phyloP scores from a whole-genome alignment of 1,284 basidiomycete species.

The Crepidotus sp. region DNA sequence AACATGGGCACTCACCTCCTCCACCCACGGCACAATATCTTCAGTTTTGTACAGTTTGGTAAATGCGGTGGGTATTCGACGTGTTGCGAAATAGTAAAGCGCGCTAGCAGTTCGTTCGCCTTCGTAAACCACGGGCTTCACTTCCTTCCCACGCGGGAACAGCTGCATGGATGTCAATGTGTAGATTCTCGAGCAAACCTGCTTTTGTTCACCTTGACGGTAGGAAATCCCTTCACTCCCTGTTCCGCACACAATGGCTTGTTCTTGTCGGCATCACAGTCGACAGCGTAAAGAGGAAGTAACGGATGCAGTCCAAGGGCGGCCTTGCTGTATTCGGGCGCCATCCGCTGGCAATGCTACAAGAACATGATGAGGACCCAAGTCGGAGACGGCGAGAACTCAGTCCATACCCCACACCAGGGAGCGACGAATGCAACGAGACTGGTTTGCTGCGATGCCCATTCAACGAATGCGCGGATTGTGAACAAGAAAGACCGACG shows the following conservation, averaged over 20 bases:
- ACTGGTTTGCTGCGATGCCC: slow-evolving; percentile 47
- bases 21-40: slow-evolving; percentile 54
- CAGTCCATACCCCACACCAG: slow-evolving; percentile 73
- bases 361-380: slow-evolving; percentile 2
- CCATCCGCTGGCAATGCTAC: slow-evolving; percentile 86
- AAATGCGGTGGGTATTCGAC: slow-evolving; percentile 60
- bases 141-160: slow-evolving; percentile 65
- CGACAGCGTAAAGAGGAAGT: slow-evolving; percentile 82
- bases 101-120: slow-evolving; percentile 67
- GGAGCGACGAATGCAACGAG: slow-evolving; percentile 86
- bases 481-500: slow-evolving; percentile 35
- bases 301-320: slow-evolving; percentile 75
- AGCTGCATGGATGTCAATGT: slow-evolving; percentile 32
- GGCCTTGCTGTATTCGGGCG: slow-evolving; percentile 79
- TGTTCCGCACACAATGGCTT: slow-evolving; percentile 77
- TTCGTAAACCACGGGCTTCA: slow-evolving; percentile 63
- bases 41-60: slow-evolving; percentile 56
- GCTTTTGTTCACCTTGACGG: slow-evolving; percentile 57
- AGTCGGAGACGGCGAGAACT: neutral
- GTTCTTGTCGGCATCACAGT: slow-evolving; percentile 84
- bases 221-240: slow-evolving; percentile 89
- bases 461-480: slow-evolving; percentile 3
- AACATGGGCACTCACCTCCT: slow-evolving; percentile 37
- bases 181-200: neutral
- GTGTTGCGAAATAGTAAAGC: slow-evolving; percentile 71